A percentile compares a stretch with the other conserved stretches of the same genome.
phyloP scores from a whole-genome alignment of 106 monocot species.

The Iris macrosiphon region DNA sequence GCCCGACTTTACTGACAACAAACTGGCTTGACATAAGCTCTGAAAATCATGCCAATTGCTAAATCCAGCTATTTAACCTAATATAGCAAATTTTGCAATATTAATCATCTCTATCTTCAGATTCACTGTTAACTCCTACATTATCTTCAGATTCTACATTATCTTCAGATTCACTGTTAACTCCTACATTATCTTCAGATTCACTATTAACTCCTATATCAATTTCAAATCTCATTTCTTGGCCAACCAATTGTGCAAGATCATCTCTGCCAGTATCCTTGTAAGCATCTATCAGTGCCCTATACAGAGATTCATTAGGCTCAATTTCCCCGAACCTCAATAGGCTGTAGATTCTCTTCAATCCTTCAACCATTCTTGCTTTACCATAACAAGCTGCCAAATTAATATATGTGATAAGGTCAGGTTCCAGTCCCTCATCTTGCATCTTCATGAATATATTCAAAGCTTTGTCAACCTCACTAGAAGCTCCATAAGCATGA shows the following conservation, averaged over 20 bases:
- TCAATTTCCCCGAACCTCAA: slow-evolving; percentile 54
- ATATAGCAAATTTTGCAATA: too few species aligned
- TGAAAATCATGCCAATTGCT: too few species aligned
- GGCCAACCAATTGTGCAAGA: slow-evolving; percentile 54
- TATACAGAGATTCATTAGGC: slow-evolving; percentile 42
- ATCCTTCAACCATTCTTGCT: slow-evolving; percentile 63
- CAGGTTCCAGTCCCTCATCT: slow-evolving; percentile 53
- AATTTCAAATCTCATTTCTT: slow-evolving; percentile 66
- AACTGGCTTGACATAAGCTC: too few species aligned
- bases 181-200: slow-evolving; percentile 4
- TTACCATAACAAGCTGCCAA: slow-evolving; percentile 66
- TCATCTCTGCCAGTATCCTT: slow-evolving; percentile 40
- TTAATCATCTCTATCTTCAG: too few species aligned
- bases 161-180: slow-evolving; percentile 4
- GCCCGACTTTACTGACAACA: too few species aligned
- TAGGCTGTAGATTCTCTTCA: slow-evolving; percentile 53
- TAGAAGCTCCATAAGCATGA: slow-evolving; percentile 45
- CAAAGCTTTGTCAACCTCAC: slow-evolving; percentile 54
- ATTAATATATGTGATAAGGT: slow-evolving; percentile 60
- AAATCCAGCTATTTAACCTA: too few species aligned
- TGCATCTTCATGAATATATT: slow-evolving; percentile 71
- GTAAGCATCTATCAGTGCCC: slow-evolving; percentile 41
- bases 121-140: too few species aligned
- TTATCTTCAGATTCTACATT: too few species aligned
- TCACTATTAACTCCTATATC: slow-evolving; percentile 4